Base-by-base conservation (phyloP, 768 basidiomycete species). In the Podaxis rugospora region DNA sequence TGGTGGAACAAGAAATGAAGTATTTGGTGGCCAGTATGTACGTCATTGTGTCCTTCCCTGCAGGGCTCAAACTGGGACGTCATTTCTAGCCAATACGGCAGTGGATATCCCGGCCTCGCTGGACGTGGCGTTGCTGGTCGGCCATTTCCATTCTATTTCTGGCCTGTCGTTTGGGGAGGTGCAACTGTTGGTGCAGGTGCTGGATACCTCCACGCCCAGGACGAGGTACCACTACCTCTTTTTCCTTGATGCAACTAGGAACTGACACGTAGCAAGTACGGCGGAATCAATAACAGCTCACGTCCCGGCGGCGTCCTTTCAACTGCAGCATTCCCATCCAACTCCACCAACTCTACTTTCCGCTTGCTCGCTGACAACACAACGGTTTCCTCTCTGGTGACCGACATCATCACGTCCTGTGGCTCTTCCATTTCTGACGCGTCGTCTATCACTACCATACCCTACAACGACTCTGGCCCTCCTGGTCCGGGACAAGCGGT, bases 71-170 rank as follows among this genome's bases (percentile, higher is more conserved):
- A 21, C 49, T 70, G 6, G 57, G 21, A 13, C 3, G 55, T 36
- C 27, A 42, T 51, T 53, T 62, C 44, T 50, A 87, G 85, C 32
- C 62, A 67, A 3, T 88, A 87, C 62, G 87, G 86, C 5, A 87
- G 84, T 63, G 87, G 87, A 2, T 88, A 88, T 66, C 86, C 86
- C 37, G 82, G 83, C 1, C 25, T 76, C 13, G 23, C 66, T 13
- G 73, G 74, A 5, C 75, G 76, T 3, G 84, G 85, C 13, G 82
- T 85, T 16, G 47, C 63, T 0, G 78, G 79, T 0, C 76, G 78
- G 0, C 76, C 76, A 2, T 88, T 89, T 67, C 88, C 88, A 0
- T 89, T 85, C 63, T 77, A 76, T 63, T 89, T 80, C 72, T 89
- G 87, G 86, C 87, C 87, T 5, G 44, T 88, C 9, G 76, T 78